A percentile compares a stretch with the other conserved stretches of the same genome.
Conservation (phyloP, 768 basidiomycete genomes). For the Tulasnella sp. region DNA sequence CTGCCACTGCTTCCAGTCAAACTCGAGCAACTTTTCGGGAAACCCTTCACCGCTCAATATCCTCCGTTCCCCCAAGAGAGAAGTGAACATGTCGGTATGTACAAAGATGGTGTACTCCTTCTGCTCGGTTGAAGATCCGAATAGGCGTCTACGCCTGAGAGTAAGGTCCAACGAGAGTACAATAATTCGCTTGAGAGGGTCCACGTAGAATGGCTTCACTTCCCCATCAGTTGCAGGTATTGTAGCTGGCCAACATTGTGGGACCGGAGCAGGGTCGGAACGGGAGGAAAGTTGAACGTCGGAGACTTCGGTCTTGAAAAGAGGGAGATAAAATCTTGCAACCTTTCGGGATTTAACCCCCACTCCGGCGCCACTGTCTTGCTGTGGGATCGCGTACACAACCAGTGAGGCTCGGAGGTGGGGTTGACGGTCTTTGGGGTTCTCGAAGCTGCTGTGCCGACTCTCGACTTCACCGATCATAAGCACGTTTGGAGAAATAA, state of each 20-base stretch:
- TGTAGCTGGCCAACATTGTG: conserved; percentile 2
- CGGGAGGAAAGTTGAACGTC: background rate
- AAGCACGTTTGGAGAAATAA: conserved; percentile 7
- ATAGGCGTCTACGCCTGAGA: background rate
- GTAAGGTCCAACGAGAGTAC: conserved; percentile 3
- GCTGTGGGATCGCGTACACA: conserved; percentile 11
- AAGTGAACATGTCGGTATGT: conserved; percentile 18
- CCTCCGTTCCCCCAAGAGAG: background rate
- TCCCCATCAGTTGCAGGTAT: background rate
- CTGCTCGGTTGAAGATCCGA: background rate
- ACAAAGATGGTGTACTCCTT: conserved; percentile 21
- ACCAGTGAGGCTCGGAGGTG: background rate
- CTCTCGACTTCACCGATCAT: conserved; percentile 11
- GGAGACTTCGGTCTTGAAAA: background rate
- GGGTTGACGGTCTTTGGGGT: background rate
- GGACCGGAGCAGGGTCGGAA: conserved; percentile 9
- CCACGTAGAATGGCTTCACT: conserved; percentile 2
- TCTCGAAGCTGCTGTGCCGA: background rate
- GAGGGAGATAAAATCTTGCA: conserved; percentile 5
- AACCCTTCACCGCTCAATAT: background rate
- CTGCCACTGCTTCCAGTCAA: conserved; percentile 10
- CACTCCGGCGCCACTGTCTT: background rate
- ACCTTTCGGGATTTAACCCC: background rate
- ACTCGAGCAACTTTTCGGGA: background rate
- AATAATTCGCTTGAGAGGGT: conserved; percentile 26